These are phyloP conservation scores for Alternaria ventricosa DNA, from an alignment of 2,329 filamentous ascomycete species.

Conservation along the genomic window DNA sequence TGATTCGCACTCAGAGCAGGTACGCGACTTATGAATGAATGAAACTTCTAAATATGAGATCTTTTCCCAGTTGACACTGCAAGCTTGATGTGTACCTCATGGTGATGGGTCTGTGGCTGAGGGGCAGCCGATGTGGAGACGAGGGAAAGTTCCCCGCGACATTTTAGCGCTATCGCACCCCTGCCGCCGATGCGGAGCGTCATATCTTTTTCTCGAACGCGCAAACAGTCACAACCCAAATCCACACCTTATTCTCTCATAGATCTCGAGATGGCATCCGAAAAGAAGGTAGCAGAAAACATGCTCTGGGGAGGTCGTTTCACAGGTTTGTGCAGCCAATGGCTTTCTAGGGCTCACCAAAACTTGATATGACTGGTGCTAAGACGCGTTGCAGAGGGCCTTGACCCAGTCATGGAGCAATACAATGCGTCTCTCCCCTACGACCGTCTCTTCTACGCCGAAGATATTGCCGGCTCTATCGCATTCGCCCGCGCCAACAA, in stretches of 20 bases:
- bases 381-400: constrained; percentile 63
- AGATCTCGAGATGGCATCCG: constrained; percentile 36
- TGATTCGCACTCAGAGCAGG: background rate
- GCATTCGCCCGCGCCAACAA: constrained; percentile 82
- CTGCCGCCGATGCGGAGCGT: constrained; percentile 35
- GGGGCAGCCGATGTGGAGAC: background rate
- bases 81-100: background rate
- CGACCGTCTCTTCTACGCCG: constrained; percentile 77
- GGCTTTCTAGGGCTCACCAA: background rate
- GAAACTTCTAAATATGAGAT: too few relatives aligned
- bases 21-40: background rate
- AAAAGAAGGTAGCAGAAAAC: constrained; percentile 47
- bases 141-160: constrained; percentile 7
- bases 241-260: background rate
- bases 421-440: constrained; percentile 85
- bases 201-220: constrained; percentile 29
- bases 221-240: constrained; percentile 30
- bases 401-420: constrained; percentile 84
- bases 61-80: background rate
- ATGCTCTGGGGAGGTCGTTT: constrained; percentile 50
- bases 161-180: constrained; percentile 14
- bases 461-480: constrained; percentile 81
- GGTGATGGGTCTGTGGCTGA: background rate
- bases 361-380: constrained; percentile 10
- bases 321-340: constrained; percentile 8